phyloP scores from a whole-genome alignment of 2,329 filamentous ascomycete species.

The Phialemoniopsis sp. region DNA sequence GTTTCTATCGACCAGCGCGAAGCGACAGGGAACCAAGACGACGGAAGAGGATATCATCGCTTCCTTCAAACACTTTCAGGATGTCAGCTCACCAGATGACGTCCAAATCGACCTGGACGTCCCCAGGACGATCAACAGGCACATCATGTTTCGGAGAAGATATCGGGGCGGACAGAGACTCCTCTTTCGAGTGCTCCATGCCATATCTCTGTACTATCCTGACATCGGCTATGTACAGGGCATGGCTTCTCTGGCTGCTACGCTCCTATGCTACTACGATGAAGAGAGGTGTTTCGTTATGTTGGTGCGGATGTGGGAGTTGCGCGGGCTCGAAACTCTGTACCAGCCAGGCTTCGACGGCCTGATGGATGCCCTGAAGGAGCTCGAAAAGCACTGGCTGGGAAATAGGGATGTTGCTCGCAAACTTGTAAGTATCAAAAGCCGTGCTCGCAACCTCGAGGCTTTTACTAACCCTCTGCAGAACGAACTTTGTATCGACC shows the following conservation, averaged over 20 bases:
- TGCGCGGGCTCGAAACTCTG: constrained; percentile 79
- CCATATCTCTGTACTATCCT: constrained; percentile 85
- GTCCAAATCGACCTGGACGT: constrained; percentile 97
- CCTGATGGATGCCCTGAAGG: constrained; percentile 77
- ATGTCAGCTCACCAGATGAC: constrained; percentile 78
- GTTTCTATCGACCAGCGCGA: constrained; percentile 77
- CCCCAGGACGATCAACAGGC: constrained; percentile 86
- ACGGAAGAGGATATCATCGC: constrained; percentile 52
- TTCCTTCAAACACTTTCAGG: constrained; percentile 69
- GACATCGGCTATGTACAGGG: constrained; percentile 95
- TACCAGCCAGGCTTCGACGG: constrained; percentile 83
- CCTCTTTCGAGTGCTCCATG: constrained; percentile 88
- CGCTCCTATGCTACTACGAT: constrained; percentile 92
- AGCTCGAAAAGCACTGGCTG: constrained; percentile 85
- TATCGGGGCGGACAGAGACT: constrained; percentile 91
- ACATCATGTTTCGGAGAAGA: constrained; percentile 93
- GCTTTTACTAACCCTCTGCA: constrained; percentile 23
- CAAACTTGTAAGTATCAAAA: constrained; percentile 63
- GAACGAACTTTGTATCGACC: constrained; percentile 74
- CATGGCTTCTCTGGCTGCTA: constrained; percentile 92
- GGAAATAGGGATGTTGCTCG: constrained; percentile 69
- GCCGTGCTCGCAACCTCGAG: not conserved
- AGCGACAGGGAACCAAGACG: constrained; percentile 15
- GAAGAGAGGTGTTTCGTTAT: constrained; percentile 94
- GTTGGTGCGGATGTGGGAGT: constrained; percentile 90